Percentiles rank a stretch among this genome's conserved stretches.
phyloP scores from a whole-genome alignment of 768 basidiomycete species.

The Auricularia sp. region DNA sequence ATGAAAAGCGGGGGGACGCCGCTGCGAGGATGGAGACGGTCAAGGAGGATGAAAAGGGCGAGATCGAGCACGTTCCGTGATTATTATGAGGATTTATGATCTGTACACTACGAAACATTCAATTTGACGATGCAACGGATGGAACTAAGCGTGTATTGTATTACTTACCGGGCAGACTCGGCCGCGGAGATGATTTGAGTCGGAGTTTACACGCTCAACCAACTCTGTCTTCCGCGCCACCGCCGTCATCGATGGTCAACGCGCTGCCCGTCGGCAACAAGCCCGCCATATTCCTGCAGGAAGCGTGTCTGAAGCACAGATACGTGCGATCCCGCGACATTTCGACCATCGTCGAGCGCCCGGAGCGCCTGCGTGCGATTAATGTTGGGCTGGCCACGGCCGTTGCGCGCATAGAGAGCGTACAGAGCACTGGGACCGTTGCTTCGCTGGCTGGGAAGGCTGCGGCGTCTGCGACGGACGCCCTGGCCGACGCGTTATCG shows the following conservation, averaged over 20 bases:
- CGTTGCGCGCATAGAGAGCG: constrained; percentile 53
- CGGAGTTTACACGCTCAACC: neutral
- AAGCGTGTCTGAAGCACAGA: constrained; percentile 60
- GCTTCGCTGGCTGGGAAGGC: no score
- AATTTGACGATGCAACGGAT: no score
- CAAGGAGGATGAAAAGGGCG: no score
- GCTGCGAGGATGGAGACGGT: no score
- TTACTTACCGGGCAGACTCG: no score
- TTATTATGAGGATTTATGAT: no score
- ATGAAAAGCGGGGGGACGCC: neutral
- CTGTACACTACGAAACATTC: no score
- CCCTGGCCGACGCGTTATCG: no score
- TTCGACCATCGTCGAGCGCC: constrained; percentile 79
- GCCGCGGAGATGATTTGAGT: neutral
- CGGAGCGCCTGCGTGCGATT: constrained; percentile 80
- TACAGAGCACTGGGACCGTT: no score
- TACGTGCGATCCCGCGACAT: constrained; percentile 71
- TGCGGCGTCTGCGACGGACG: constrained; percentile 12
- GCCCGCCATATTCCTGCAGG: constrained; percentile 44
- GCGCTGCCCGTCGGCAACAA: neutral
- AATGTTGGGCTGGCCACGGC: constrained; percentile 74
- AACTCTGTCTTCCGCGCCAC: neutral
- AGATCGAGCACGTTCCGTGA: no score
- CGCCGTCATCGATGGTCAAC: neutral
- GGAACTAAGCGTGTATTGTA: no score